Base-by-base conservation (phyloP, 1,284 basidiomycete species). In the Puccinia polysora region DNA sequence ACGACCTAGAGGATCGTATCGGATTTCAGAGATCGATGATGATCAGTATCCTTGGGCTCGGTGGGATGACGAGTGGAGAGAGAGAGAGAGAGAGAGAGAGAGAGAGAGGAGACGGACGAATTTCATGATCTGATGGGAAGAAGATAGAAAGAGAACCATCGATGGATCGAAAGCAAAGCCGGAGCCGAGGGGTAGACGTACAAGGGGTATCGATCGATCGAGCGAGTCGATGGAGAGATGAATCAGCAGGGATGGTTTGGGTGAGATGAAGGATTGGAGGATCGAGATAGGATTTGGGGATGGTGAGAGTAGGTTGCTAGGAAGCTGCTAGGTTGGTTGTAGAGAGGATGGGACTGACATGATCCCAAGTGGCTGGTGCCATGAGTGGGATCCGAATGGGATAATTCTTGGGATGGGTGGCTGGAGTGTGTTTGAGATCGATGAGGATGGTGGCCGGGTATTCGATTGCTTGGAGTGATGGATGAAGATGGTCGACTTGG, bases 351-450 rank as follows among this genome's bases (percentile, higher is more conserved):
- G 3, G 8, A 69, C 68, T 71, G 7, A 71, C 68, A 52, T 71
- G 63, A n/a, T 71, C 68, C 68, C 68, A 71, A n/a, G 58, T 63
- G 43, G 68, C 45, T n/a, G n/a, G n/a, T n/a, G n/a, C n/a, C n/a
- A n/a, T n/a, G n/a, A n/a, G n/a, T n/a, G n/a, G n/a, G n/a, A n/a
- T n/a, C n/a, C n/a, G n/a, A n/a, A n/a, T n/a, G n/a, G n/a, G n/a
- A n/a, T n/a, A n/a, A n/a, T n/a, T n/a, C n/a, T n/a, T n/a, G n/a
- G n/a, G n/a, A n/a, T n/a, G n/a, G n/a, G n/a, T n/a, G n/a, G n/a
- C n/a, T n/a, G n/a, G n/a, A n/a, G n/a, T n/a, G n/a, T n/a, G n/a
- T n/a, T n/a, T n/a, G n/a, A n/a, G n/a, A n/a, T n/a, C n/a, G n/a
- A n/a, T n/a, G n/a, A n/a, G n/a, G n/a, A n/a, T n/a, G n/a, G n/a